phyloP scores from a whole-genome alignment of 371 early-diverging fungal genomes.

The Lichtheimia ornata region DNA sequence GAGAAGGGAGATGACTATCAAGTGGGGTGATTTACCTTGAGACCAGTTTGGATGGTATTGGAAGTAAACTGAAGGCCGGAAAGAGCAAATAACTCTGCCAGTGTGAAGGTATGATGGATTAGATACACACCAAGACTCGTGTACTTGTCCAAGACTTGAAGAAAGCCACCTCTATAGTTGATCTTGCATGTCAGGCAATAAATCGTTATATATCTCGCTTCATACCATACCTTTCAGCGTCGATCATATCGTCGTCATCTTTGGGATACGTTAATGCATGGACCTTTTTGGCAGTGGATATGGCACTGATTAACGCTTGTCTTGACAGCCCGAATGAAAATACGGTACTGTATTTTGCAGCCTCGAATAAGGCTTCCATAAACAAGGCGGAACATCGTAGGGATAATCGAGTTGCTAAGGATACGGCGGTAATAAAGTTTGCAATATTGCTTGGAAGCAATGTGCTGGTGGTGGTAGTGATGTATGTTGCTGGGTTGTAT shows the following conservation, averaged over 20 bases:
- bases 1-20: background rate
- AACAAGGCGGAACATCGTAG: constrained; percentile 43
- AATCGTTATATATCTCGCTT: background rate
- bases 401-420: constrained; percentile 44
- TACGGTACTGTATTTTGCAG: constrained; percentile 63
- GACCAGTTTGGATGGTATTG: constrained; percentile 67
- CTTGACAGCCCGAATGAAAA: constrained; percentile 59
- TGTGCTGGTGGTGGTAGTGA: constrained; percentile 12
- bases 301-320: constrained; percentile 56
- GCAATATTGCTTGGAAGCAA: constrained; percentile 49
- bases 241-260: background rate
- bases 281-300: constrained; percentile 57
- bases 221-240: constrained; percentile 15
- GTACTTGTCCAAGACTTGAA: constrained; percentile 68
- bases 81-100: constrained; percentile 79
- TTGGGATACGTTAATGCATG: constrained; percentile 36
- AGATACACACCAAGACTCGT: constrained; percentile 69
- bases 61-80: constrained; percentile 79
- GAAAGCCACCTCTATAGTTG: constrained; percentile 33
- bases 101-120: constrained; percentile 72
- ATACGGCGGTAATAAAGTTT: constrained; percentile 36
- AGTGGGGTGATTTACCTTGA: constrained; percentile 50
- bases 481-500: background rate
- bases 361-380: constrained; percentile 58
- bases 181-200: background rate